Evolutionary conservation across 345 rosid species (phyloP).

Genomic region (Euphorbia peplus): DNA sequence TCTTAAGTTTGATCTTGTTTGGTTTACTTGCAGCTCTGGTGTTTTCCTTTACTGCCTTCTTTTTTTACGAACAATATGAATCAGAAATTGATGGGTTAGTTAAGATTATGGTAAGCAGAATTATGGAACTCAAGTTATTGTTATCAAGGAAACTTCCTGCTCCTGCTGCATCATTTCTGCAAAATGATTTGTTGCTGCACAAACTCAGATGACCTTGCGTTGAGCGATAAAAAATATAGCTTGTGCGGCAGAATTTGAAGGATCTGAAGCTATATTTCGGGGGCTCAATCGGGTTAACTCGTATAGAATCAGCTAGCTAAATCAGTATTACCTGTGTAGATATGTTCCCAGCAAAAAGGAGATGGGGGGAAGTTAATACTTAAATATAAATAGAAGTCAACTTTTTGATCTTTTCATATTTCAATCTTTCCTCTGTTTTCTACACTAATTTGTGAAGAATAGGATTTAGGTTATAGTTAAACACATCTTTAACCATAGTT

Average conservation of each 20-base stretch:
- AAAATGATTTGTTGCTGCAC: conserved; percentile 13
- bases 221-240: conserved; percentile 4
- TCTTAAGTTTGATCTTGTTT: conserved; percentile 20
- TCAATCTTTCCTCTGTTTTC: too few relatives aligned
- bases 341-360: conserved; percentile 1
- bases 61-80: conserved; percentile 80
- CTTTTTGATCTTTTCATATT: background rate
- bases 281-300: background rate
- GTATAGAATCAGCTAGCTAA: conserved; percentile 15
- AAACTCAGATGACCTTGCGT: conserved; percentile 5
- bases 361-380: conserved; percentile 9
- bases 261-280: too few relatives aligned
- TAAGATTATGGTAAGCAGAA: conserved; percentile 23
- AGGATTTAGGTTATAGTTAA: background rate
- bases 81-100: conserved; percentile 50
- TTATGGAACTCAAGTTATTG: conserved; percentile 24
- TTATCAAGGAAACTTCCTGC: conserved; percentile 36
- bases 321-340: conserved; percentile 10
- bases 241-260: background rate
- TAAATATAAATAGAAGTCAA: background rate
- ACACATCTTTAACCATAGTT: background rate
- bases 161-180: conserved; percentile 19
- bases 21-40: conserved; percentile 53
- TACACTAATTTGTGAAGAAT: background rate
- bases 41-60: conserved; percentile 68